Evolutionary conservation across 495 filamentous ascomycete species (phyloP).

Genomic region (Xylaria castorea): DNA sequence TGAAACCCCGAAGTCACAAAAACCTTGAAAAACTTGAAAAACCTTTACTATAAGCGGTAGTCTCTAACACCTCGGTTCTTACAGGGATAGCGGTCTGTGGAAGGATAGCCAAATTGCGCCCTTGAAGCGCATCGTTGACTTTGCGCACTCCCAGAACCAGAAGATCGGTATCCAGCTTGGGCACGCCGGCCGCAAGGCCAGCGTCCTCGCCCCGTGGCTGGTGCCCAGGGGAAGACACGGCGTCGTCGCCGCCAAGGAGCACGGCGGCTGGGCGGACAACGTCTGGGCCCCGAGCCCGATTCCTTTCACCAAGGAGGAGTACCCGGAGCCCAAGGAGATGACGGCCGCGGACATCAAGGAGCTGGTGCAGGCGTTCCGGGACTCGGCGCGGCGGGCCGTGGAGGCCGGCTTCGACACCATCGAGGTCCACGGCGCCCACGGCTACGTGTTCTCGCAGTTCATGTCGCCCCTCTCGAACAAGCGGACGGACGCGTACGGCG

Average conservation of each 20-base stretch:
- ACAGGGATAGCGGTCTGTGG: conserved; percentile 69
- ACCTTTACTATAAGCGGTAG: not conserved
- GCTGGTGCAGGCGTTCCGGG: conserved; percentile 65
- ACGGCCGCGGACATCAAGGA: conserved; percentile 66
- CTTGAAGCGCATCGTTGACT: conserved; percentile 67
- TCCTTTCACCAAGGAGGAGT: conserved; percentile 51
- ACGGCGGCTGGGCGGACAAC: conserved; percentile 72
- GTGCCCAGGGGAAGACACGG: conserved; percentile 25
- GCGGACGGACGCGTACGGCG: conserved; percentile 63
- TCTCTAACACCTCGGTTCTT: not conserved
- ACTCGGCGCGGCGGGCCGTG: conserved; percentile 65
- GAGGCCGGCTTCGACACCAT: conserved; percentile 74
- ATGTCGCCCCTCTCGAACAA: conserved; percentile 67
- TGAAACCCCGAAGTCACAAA: not conserved
- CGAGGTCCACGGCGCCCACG: conserved; percentile 68
- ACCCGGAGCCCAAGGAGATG: conserved; percentile 62
- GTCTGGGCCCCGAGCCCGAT: conserved; percentile 59
- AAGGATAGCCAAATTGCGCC: conserved; percentile 70
- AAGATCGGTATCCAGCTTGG: conserved; percentile 75
- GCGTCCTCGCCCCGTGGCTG: conserved; percentile 68
- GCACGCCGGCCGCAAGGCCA: conserved; percentile 78
- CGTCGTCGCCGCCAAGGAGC: conserved; percentile 54
- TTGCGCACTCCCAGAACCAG: conserved; percentile 66
- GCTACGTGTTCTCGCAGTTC: conserved; percentile 70
- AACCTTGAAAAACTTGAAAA: too few relatives aligned